phyloP scores from a whole-genome alignment of 1,284 basidiomycete genomes.

The Erythrobasidium hasegawianum region DNA sequence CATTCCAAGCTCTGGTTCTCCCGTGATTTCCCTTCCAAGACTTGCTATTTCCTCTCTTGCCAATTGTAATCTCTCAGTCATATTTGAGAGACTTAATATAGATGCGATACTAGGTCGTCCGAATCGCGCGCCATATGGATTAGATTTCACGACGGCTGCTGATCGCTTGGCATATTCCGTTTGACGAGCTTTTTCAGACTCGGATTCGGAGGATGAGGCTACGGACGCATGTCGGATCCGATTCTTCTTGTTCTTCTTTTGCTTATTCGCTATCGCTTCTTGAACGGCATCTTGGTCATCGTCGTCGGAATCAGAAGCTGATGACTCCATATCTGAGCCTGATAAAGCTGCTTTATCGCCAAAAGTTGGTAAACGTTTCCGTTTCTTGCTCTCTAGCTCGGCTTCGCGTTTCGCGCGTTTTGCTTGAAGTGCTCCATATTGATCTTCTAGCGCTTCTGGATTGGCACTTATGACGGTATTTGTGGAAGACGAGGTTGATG shows the following conservation, averaged over 20 bases:
- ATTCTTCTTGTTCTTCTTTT: conserved; percentile 31
- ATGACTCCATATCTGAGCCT: not conserved
- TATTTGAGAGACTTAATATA: conserved; percentile 82
- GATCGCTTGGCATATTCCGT: conserved; percentile 33
- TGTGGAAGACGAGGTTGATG: conserved; percentile 46
- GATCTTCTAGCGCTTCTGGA: conserved; percentile 66
- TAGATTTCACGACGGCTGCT: conserved; percentile 3
- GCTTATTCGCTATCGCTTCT: conserved; percentile 1
- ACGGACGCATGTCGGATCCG: not conserved
- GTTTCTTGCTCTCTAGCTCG: conserved; percentile 60
- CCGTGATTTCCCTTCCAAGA: conserved; percentile 42
- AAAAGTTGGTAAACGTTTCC: conserved; percentile 59
- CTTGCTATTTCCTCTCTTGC: conserved; percentile 67
- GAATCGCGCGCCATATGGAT: conserved; percentile 44
- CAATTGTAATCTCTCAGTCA: conserved; percentile 55
- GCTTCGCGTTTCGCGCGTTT: conserved; percentile 74
- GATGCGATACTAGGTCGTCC: conserved; percentile 63
- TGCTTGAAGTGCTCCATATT: conserved; percentile 56
- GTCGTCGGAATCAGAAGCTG: not conserved
- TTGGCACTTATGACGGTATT: conserved; percentile 56
- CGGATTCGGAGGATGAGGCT: not conserved
- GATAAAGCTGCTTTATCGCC: conserved; percentile 2
- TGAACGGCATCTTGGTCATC: conserved; percentile 30
- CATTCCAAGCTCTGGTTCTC: conserved; percentile 53
- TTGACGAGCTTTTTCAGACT: conserved; percentile 36